Base-by-base conservation (phyloP, 805 yeast genomes). In the Limtongozyma cylindracea region DNA sequence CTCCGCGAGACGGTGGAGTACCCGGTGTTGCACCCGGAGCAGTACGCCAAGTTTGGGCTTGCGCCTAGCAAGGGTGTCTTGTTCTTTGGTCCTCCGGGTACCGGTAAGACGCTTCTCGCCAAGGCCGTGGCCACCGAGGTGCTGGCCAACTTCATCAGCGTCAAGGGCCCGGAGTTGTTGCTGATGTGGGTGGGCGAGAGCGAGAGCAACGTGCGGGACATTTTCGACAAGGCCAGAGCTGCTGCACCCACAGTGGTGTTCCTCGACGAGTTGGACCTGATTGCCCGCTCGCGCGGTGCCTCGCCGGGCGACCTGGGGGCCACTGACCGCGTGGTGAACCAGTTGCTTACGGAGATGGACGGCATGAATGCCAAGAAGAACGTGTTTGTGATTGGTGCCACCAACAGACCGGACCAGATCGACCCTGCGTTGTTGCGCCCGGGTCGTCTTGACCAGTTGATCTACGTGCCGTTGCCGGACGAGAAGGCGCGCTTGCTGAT, bases 281-380 rank as follows among this genome's bases (percentile, higher is more conserved):
- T 82, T 52, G 95, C 95, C 26, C 82, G 82, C 53, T 76, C 94
- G 13, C 73, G 96, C 57, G 95, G 95, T 47, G 91, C 77, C 19
- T 36, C 44, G 12, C 25, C 31, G 16, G 35, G 43, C 18, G 94
- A 82, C 47, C 93, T 94, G 33, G 96, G 95, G 28, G 94, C 95
- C 13, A 67, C 88, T 24, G 95, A 82, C 53, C 69, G 92, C 49
- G 94, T 82, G 30, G 95, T 82, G 23, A 82, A 84, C 51, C 95
- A 82, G 54, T 62, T 82, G 43, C 62, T 82, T 45, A 80, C 95
- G 6, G 93, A 82, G 55, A 88, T 88, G 98, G 99, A 88, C 51
- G 99, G 99, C 66, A 88, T 88, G 98, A 88, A 88, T 45, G 93
- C 95, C 31, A 88, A 88, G 60, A 88, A 88, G 69, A 88, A 88